Evolutionary conservation across 176 grass and related monocot species (phyloP).

Genomic region (Ananas comosus): DNA sequence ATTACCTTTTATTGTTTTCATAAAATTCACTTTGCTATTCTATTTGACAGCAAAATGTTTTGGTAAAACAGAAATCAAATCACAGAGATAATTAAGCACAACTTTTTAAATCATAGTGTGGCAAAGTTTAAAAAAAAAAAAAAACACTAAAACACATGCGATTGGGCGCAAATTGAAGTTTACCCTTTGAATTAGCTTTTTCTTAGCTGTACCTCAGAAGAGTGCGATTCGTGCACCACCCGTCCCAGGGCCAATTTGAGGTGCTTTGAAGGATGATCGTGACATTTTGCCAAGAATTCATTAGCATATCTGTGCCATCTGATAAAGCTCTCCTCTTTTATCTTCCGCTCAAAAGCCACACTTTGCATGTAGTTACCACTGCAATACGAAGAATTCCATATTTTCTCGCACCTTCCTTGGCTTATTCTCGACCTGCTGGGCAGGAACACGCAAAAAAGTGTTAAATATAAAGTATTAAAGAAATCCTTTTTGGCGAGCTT

Average conservation of each 20-base stretch:
- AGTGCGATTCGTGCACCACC: slow-evolving; percentile 56
- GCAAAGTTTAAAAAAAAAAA: slow-evolving; percentile 19
- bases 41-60: too few relatives aligned
- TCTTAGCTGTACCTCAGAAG: slow-evolving; percentile 64
- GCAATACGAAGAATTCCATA: slow-evolving; percentile 36
- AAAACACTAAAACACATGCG: slow-evolving; percentile 22
- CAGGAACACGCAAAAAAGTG: background rate
- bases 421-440: slow-evolving; percentile 42
- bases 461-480: too few relatives aligned
- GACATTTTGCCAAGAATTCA: background rate
- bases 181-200: background rate
- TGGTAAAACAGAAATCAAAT: too few relatives aligned
- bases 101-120: background rate
- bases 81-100: too few relatives aligned
- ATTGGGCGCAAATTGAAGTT: slow-evolving; percentile 6
- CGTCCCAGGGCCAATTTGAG: slow-evolving; percentile 37
- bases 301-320: slow-evolving; percentile 50
- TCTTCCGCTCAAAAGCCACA: slow-evolving; percentile 42
- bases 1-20: too few relatives aligned
- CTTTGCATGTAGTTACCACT: slow-evolving; percentile 80
- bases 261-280: slow-evolving; percentile 32
- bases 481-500: too few relatives aligned
- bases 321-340: slow-evolving; percentile 56
- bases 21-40: too few relatives aligned
- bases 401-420: slow-evolving; percentile 42